These are phyloP conservation scores for Clarireedia sp. DNA, from an alignment of 2,329 filamentous ascomycete species.

Conservation along the genomic window DNA sequence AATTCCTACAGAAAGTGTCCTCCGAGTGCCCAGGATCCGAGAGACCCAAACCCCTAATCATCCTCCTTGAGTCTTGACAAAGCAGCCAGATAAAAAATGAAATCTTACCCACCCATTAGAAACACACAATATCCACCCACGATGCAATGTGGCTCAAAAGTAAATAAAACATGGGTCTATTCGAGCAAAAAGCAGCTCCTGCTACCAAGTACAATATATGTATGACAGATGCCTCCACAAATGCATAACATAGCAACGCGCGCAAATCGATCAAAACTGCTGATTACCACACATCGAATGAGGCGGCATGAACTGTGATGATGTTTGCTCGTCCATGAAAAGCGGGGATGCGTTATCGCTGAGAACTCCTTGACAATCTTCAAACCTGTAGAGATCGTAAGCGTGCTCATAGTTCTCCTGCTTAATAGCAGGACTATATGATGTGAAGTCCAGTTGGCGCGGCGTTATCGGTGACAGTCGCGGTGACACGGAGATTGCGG, in stretches of 20 bases:
- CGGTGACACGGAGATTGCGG: neutral
- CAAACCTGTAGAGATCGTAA: slow-evolving; percentile 20
- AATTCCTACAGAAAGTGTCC: too few relatives aligned
- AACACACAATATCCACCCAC: neutral
- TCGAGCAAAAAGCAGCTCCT: neutral
- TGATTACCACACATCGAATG: slow-evolving; percentile 9
- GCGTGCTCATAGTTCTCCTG: slow-evolving; percentile 15
- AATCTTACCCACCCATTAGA: neutral
- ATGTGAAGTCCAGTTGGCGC: slow-evolving; percentile 4
- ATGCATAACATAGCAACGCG: neutral
- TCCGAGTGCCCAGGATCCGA: too few relatives aligned
- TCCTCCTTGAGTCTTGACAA: too few relatives aligned
- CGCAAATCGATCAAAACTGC: slow-evolving; percentile 2
- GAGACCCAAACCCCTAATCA: too few relatives aligned
- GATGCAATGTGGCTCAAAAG: neutral
- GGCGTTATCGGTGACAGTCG: slow-evolving; percentile 21
- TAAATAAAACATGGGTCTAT: neutral
- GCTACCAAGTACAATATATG: slow-evolving; percentile 1
- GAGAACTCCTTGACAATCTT: slow-evolving; percentile 24
- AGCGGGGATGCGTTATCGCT: slow-evolving; percentile 19
- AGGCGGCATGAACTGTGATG: slow-evolving; percentile 10
- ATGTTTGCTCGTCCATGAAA: slow-evolving; percentile 18
- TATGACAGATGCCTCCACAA: neutral
- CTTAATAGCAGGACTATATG: slow-evolving; percentile 11
- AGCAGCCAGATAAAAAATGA: neutral